These are phyloP conservation scores for Tylopilus plumbeoviolaceoides DNA, from an alignment of 768 basidiomycete genomes.

Conservation along the genomic window DNA sequence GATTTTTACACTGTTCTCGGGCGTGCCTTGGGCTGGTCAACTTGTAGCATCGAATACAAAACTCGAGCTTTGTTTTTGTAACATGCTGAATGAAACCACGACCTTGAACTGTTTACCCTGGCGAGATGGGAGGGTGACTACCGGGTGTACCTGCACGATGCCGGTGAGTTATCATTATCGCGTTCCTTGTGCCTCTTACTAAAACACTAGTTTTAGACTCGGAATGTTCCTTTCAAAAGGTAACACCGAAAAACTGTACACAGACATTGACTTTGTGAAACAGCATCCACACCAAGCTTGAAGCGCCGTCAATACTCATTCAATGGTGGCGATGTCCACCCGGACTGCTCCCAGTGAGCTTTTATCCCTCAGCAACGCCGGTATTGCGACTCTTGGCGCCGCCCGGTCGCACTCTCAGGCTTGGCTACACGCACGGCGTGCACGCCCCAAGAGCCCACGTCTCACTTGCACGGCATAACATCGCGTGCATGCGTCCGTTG, in stretches of 20 bases:
- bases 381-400: too few relatives aligned
- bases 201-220: too few relatives aligned
- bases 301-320: too few relatives aligned
- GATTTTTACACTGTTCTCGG: not conserved
- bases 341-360: too few relatives aligned
- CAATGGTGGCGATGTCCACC: too few relatives aligned
- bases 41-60: slow-evolving; percentile 3
- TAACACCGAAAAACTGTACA: too few relatives aligned
- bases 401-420: too few relatives aligned
- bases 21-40: slow-evolving; percentile 14
- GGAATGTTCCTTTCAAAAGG: too few relatives aligned
- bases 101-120: not conserved
- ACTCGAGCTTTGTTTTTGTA: slow-evolving; percentile 9
- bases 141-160: not conserved
- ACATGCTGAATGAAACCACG: not conserved
- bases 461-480: not conserved
- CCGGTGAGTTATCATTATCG: not conserved
- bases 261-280: too few relatives aligned
- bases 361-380: too few relatives aligned
- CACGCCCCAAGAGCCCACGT: not conserved
- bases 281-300: too few relatives aligned
- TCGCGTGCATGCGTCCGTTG: not conserved
- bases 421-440: too few relatives aligned
- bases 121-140: not conserved
- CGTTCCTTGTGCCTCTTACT: not conserved